These are phyloP conservation scores for Millerozyma acaciae DNA, from an alignment of 805 yeast species.

Conservation along the genomic window DNA sequence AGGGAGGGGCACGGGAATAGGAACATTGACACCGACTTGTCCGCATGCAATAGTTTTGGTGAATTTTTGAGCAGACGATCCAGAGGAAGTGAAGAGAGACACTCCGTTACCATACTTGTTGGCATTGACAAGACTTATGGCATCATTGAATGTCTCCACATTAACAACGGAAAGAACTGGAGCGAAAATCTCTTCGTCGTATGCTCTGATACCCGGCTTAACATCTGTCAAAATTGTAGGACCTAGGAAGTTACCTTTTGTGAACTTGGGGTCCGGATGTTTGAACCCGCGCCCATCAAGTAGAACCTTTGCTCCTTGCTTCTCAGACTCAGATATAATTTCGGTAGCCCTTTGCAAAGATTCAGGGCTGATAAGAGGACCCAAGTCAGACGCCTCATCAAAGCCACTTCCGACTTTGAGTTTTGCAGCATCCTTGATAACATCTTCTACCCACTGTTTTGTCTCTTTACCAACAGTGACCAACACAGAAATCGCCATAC, in stretches of 20 bases:
- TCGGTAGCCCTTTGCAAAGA: conserved; percentile 51
- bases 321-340: conserved; percentile 52
- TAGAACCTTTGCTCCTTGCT: conserved; percentile 57
- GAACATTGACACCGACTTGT: conserved; percentile 75
- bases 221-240: conserved; percentile 63
- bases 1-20: conserved; percentile 78
- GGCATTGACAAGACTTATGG: conserved; percentile 58
- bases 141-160: conserved; percentile 63
- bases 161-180: conserved; percentile 65
- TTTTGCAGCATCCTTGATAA: conserved; percentile 52
- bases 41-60: conserved; percentile 67
- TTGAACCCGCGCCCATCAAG: conserved; percentile 60
- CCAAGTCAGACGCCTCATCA: conserved; percentile 57
- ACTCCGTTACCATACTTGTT: conserved; percentile 67
- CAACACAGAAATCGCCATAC: conserved; percentile 73
- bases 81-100: conserved; percentile 65
- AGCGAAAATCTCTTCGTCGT: conserved; percentile 75
- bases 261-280: conserved; percentile 33
- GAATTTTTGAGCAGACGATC: conserved; percentile 67
- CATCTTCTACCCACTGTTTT: conserved; percentile 58
- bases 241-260: conserved; percentile 65
- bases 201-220: conserved; percentile 66
- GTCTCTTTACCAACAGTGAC: conserved; percentile 64
- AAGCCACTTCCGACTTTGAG: conserved; percentile 67
- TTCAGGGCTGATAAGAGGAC: conserved; percentile 67